Conservation (phyloP, 2,329 filamentous ascomycete genomes). For the Trichoderma lentiforme region DNA sequence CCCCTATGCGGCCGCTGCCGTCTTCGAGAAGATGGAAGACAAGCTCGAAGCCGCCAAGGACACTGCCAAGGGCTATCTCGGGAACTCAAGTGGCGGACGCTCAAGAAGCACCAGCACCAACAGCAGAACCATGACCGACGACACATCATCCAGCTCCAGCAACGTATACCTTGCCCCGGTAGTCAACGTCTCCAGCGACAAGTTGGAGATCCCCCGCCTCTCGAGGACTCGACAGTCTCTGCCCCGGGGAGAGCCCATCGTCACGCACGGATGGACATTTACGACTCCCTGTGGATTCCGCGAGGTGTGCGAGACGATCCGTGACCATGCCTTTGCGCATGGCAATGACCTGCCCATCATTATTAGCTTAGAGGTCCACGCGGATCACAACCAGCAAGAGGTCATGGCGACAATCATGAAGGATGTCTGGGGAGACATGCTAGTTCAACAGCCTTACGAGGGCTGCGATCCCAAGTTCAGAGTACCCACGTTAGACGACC, state of each 20-base stretch:
- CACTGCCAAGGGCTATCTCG: conserved; percentile 27
- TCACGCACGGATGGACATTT: conserved; percentile 79
- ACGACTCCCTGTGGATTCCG: conserved; percentile 85
- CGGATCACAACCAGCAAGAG: conserved; percentile 76
- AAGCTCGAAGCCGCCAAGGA: conserved; percentile 27
- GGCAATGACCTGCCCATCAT: conserved; percentile 80
- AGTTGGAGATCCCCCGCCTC: conserved; percentile 30
- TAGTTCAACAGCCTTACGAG: conserved; percentile 60
- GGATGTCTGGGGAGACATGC: conserved; percentile 73
- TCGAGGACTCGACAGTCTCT: conserved; percentile 26
- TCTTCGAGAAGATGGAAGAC: conserved; percentile 37
- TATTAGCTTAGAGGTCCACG: conserved; percentile 89
- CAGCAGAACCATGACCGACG: conserved; percentile 31
- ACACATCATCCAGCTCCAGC: conserved; percentile 33
- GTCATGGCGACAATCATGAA: conserved; percentile 94
- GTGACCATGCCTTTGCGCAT: conserved; percentile 71
- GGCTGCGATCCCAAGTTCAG: conserved; percentile 50
- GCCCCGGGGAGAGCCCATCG: conserved; percentile 65
- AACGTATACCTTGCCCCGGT: conserved; percentile 25
- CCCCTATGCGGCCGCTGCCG: conserved; percentile 43
- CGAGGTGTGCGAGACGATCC: conserved; percentile 77
- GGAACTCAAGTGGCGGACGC: conserved; percentile 29
- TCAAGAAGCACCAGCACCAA: conserved; percentile 41
- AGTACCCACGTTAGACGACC: conserved; percentile 67
- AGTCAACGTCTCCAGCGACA: conserved; percentile 35